phyloP scores from a whole-genome alignment of 2,329 filamentous ascomycete genomes.

The Chaetothyriales sp. region DNA sequence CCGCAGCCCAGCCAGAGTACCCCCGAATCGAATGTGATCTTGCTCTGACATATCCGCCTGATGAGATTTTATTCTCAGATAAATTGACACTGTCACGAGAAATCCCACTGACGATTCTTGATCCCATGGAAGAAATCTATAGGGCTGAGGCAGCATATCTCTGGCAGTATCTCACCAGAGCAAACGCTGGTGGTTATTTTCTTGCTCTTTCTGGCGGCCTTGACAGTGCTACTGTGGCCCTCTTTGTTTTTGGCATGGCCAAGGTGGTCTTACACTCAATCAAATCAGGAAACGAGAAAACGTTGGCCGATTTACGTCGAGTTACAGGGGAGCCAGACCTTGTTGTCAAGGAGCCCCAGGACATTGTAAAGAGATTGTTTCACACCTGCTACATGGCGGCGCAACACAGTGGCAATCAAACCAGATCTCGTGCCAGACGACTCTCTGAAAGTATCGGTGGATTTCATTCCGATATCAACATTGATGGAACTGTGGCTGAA shows the following conservation, averaged over 20 bases:
- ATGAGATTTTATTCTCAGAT: conserved; percentile 19
- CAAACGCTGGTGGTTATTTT: conserved; percentile 24
- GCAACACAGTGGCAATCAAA: conserved; percentile 50
- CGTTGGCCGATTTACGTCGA: conserved; percentile 19
- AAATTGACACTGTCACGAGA: conserved; percentile 28
- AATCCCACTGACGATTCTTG: conserved; percentile 39
- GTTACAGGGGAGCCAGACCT: conserved; percentile 14
- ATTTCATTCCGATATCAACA: conserved; percentile 59
- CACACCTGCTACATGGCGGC: conserved; percentile 59
- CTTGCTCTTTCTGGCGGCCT: conserved; percentile 27
- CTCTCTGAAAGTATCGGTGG: conserved; percentile 34
- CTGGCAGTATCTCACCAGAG: conserved; percentile 32
- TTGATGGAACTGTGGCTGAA: conserved; percentile 46
- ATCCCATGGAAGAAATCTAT: conserved; percentile 53
- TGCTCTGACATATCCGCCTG: conserved; percentile 21
- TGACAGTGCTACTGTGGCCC: conserved; percentile 23
- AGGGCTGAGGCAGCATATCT: conserved; percentile 47
- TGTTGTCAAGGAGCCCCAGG: conserved; percentile 39
- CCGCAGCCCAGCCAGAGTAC: conserved; percentile 30
- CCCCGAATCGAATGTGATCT: conserved; percentile 26
- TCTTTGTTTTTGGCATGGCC: conserved; percentile 29
- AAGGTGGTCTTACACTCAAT: conserved; percentile 24
- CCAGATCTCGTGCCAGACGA: conserved; percentile 48
- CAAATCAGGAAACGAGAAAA: conserved; percentile 20
- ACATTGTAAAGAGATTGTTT: conserved; percentile 45